Evolutionary conservation across 1,284 basidiomycete species (phyloP), one percentile per base, ranked within the genome.

Genomic region (Irpex sp.): DNA sequence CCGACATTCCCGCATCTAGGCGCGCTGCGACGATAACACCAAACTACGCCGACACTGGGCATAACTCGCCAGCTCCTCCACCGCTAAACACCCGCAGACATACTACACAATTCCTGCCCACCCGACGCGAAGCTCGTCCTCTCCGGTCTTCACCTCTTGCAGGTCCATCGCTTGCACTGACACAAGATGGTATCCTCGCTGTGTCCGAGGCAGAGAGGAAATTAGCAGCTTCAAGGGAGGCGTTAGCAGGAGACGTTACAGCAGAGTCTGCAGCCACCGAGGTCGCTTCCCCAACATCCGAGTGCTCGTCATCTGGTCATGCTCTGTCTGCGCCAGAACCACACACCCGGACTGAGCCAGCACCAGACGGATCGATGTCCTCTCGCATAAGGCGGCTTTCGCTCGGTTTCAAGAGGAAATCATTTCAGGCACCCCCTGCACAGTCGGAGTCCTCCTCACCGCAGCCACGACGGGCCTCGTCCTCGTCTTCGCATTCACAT

Each of bases 81-180:
- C 52, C 52, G 21, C 16, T 52, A 23, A 54, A 35, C 28, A 35
- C 52, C 28, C 52, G 52, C 52, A 54, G 52, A 35, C 52, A 54
- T 36, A 54, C 52, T 28, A 28, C 52, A 28, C 12, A 16, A n/a
- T 7, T 35, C 33, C 23, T 54, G 6, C 52, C 52, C 14, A 21
- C 21, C 21, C 16, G 52, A 28, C 52, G 52, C 12, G 52, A 54
- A 21, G 33, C 52, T 28, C 52, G 52, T 9, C 70, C 69, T 3
- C 60, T 68, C 7, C 69, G 70, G 42, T 71, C 70, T 8, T 72
- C 71, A 12, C 71, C 71, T 0, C 68, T 72, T 28, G 71, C 71
- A 2, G 71, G 71, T 1, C 70, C 71, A 10, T 68, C 68, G 3
- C 66, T 72, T 52, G 70, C 68, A 1, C 60, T 66, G 54, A 48